Percentiles rank a stretch among this genome's conserved stretches.
Evolutionary conservation across 2,329 filamentous ascomycete genomes (phyloP).

Genomic region (Ampelomyces quisqualis): DNA sequence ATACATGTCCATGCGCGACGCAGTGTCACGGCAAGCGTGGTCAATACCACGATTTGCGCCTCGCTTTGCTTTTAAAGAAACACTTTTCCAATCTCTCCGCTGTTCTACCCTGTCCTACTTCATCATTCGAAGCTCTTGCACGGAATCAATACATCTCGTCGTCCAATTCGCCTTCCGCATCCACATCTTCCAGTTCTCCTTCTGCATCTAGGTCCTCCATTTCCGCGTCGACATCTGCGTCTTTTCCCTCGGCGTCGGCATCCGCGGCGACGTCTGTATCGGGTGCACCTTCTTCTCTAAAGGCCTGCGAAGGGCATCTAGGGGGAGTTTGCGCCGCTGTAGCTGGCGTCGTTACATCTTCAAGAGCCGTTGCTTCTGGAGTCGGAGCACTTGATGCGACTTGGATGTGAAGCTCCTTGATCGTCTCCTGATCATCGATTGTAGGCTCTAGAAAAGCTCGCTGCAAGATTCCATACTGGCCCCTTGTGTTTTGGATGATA

Average conservation of each 20-base stretch:
- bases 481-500: slow-evolving; percentile 21
- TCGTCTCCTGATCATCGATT: neutral
- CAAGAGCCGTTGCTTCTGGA: neutral
- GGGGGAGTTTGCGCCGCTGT: too few species aligned
- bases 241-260: too few species aligned
- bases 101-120: neutral
- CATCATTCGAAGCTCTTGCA: neutral
- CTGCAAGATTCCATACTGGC: slow-evolving; percentile 24
- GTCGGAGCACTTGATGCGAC: neutral
- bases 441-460: slow-evolving; percentile 2
- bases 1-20: too few species aligned
- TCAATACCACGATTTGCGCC: slow-evolving; percentile 7
- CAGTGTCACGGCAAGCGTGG: too few species aligned
- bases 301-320: too few species aligned
- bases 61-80: slow-evolving; percentile 15
- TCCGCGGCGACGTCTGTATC: slow-evolving; percentile 12
- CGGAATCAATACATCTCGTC: slow-evolving; percentile 13
- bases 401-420: neutral
- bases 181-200: slow-evolving; percentile 13
- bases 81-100: neutral
- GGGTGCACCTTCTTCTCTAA: too few species aligned
- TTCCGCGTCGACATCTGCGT: slow-evolving; percentile 5
- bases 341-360: too few species aligned
- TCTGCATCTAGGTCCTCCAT: slow-evolving; percentile 13
- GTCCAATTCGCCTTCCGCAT: slow-evolving; percentile 29